phyloP scores from a whole-genome alignment of 2,329 filamentous ascomycete species.

The Pezicula rhizophila region DNA sequence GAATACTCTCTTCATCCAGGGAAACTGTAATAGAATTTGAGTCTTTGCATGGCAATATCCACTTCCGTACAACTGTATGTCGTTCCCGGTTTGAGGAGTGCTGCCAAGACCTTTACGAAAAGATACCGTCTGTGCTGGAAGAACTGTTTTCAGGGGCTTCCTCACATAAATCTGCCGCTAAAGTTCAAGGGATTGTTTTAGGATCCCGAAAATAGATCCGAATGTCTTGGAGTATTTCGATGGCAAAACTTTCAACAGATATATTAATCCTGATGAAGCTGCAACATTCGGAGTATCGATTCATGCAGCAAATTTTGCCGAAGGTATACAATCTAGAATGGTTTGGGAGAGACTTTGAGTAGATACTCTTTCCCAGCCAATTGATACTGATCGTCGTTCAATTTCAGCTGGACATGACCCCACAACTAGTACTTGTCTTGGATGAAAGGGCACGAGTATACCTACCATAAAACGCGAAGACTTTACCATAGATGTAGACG shows the following conservation, averaged over 20 bases:
- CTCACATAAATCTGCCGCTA: conserved; percentile 3
- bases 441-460: too few relatives aligned
- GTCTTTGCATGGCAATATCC: too few relatives aligned
- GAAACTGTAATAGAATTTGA: too few relatives aligned
- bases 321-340: too few relatives aligned
- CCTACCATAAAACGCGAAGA: conserved; percentile 5
- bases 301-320: conserved; percentile 2
- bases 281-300: conserved; percentile 1
- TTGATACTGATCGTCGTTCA: neutral
- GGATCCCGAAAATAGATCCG: conserved; percentile 4
- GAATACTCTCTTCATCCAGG: too few relatives aligned
- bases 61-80: too few relatives aligned
- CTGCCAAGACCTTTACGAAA: neutral
- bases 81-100: neutral
- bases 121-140: conserved; percentile 5
- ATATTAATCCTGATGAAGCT: conserved; percentile 1
- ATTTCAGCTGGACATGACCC: too few relatives aligned
- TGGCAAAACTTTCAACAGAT: neutral
- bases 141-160: neutral
- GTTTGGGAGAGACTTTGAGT: too few relatives aligned
- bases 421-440: too few relatives aligned
- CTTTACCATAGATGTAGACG: conserved; percentile 52
- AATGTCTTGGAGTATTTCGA: conserved; percentile 6
- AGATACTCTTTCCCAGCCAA: conserved; percentile 3
- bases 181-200: conserved; percentile 9